Evolutionary conservation across 225 moss, liverwort and hornwort species (phyloP), one percentile per base, ranked within the genome.

Genomic region (Bryoerythrophyllum caledonicum): DNA sequence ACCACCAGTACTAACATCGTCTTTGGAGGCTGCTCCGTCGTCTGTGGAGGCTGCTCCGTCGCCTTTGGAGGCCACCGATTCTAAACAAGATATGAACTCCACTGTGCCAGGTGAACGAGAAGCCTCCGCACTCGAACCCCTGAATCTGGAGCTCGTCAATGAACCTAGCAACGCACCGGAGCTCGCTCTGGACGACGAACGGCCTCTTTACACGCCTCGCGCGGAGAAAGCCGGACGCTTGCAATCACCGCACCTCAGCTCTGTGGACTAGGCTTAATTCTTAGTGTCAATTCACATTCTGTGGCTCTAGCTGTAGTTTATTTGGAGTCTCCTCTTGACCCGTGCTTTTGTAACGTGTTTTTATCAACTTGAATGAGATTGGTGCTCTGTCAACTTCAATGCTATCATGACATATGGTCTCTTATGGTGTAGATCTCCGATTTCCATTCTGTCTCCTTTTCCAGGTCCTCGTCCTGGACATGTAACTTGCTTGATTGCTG

Each of bases 271-370:
- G 76, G 16, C 6, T 17, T 41, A 63, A 74, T 49, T 5, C 21
- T 57, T 8, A 37, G 57, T 34, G 69, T 23, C 30, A 41, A 34
- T 32, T 32, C 75, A 28, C 35, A 44, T 43, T 43, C 35, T 34
- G 72, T 20, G 26, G 43, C 66, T 55, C 55, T 56, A 65, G 65
- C 14, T 73, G 34, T 35, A 49, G 48, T 49, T 49, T 19, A 6
- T 37, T 10, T 24, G 28, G 59, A 60, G 43, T n/a, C n/a, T 67
- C 66, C 32, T 65, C 70, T 61, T 66, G 8, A 13, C 21, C 40
- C 70, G 46, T 55, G 69, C 68, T 63, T 75, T 68, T 75, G 84
- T 75, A 81, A 63, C 75, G 75, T 84, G 66, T 59, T 40, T 62
- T 69, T 67, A 55, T 17, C 17, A 49, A 56, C 58, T 68, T 70